Evolutionary conservation across 148 eudicot genomes (phyloP), one percentile per base, ranked within the genome.

Genomic region (Vaccinium myrtillus): DNA sequence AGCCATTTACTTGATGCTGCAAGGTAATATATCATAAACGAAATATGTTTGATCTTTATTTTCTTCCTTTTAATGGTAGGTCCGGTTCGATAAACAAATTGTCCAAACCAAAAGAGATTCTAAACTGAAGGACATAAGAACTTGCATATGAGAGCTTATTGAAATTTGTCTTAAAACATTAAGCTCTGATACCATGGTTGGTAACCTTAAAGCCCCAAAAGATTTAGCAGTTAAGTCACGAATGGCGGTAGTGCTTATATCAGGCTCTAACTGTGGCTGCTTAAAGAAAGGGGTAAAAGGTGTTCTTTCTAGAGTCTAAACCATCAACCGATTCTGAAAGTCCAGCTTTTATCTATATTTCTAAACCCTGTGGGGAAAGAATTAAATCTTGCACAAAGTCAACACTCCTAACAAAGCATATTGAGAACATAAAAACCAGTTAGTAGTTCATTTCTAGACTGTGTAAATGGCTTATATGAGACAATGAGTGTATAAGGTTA

Each of bases 1-100:
- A 93, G 90, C 82, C 86, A 86, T 88, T 89, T 96, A 89, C 90
- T 96, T 82, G 98, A 96, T 91, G 98, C 96, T 71, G 90, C 87
- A 83, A 90, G 99, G 99, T 96, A 92, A 79, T 77, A 75, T 77
- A n/a, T 16, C 49, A 8, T 25, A 46, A 25, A 77, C 21, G 32
- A 21, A 6, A 25, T 6, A 19, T 1, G 18, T 50, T 25, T 30
- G 43, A 32, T 12, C 13, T 75, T 11, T 50, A 1, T 59, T 16
- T 69, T 27, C 2, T 48, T 23, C 27, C n/a, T 51, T 25, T 79
- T 25, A 51, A 15, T 69, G 46, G 39, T 69, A 4, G 43, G 43
- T 69, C 74, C 7, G 1, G 18, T 69, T 69, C 1, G 74, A 27
- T 30, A 69, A 69, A 69, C 74, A 69, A 69, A 69, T 5, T 69